Conservation (phyloP, 2,329 filamentous ascomycete species). For the Epichloe bromicola region DNA sequence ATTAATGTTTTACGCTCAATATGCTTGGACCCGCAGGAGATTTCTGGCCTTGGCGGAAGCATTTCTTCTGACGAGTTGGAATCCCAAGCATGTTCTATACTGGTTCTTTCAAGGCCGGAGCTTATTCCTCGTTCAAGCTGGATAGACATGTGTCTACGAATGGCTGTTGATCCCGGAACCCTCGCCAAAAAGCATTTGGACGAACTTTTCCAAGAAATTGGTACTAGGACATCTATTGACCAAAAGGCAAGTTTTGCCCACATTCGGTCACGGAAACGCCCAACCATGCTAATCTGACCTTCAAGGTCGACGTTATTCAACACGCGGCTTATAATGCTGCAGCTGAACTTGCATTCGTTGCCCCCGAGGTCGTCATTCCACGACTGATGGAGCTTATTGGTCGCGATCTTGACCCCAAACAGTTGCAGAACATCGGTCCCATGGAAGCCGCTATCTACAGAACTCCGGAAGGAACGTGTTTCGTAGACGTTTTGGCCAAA, state of each 20-base stretch:
- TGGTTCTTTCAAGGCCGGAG: slow-evolving; percentile 67
- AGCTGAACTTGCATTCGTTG: slow-evolving; percentile 86
- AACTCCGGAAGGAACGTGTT: slow-evolving; percentile 76
- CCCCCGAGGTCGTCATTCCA: slow-evolving; percentile 68
- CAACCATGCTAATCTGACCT: slow-evolving; percentile 2
- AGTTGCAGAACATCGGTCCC: slow-evolving; percentile 62
- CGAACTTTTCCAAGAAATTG: slow-evolving; percentile 55
- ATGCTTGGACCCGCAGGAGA: slow-evolving; percentile 43
- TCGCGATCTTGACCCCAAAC: slow-evolving; percentile 56
- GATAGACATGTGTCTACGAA: slow-evolving; percentile 77
- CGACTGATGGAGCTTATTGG: slow-evolving; percentile 62
- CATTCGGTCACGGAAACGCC: background rate
- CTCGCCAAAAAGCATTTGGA: slow-evolving; percentile 54
- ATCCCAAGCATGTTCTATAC: slow-evolving; percentile 59
- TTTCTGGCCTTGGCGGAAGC: slow-evolving; percentile 27
- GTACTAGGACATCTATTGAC: slow-evolving; percentile 30
- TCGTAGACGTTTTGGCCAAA: slow-evolving; percentile 81
- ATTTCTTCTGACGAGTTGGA: slow-evolving; percentile 42
- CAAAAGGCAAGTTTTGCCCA: slow-evolving; percentile 33
- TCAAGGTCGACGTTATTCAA: slow-evolving; percentile 32
- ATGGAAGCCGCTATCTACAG: slow-evolving; percentile 88
- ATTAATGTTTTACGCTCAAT: slow-evolving; percentile 48
- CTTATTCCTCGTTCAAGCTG: slow-evolving; percentile 68
- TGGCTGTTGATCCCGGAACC: slow-evolving; percentile 69
- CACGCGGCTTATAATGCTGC: slow-evolving; percentile 71